Evolutionary conservation across 257 asterid species (phyloP).

Genomic region (Jasminum sambac): DNA sequence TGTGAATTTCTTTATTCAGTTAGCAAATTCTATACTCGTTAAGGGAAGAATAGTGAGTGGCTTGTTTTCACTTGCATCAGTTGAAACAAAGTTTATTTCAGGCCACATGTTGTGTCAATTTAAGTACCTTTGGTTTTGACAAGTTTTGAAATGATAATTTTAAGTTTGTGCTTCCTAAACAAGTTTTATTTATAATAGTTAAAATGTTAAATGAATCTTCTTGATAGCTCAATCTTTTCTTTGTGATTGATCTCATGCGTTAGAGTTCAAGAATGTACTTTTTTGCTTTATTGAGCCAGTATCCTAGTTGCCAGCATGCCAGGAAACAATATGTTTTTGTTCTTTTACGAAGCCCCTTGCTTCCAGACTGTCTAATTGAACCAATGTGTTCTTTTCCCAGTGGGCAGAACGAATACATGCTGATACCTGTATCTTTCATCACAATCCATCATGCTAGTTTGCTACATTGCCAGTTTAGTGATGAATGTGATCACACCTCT

Average conservation of each 20-base stretch:
- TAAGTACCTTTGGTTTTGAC: neutral
- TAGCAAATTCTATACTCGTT: neutral
- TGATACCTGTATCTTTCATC: constrained; percentile 75
- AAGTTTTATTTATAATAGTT: no score
- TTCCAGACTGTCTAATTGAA: neutral
- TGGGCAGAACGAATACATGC: constrained; percentile 51
- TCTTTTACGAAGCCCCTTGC: neutral
- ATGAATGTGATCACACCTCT: constrained; percentile 31
- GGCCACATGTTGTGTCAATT: neutral
- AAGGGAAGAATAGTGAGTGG: neutral
- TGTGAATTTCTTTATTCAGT: neutral
- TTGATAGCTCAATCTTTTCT: neutral
- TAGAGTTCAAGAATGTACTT: constrained; percentile 11
- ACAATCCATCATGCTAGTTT: constrained; percentile 47
- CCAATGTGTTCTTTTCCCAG: constrained; percentile 37
- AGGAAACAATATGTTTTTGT: neutral
- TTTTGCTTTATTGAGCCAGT: neutral
- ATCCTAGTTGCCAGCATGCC: neutral
- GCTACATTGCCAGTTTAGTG: constrained; percentile 25
- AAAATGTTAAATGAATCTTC: neutral
- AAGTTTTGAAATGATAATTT: neutral
- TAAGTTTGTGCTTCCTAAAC: no score
- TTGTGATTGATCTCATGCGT: neutral
- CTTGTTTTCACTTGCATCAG: neutral
- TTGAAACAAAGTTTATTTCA: neutral